Base-by-base conservation (phyloP, 116 monocot genomes). In the Zostera marina region DNA sequence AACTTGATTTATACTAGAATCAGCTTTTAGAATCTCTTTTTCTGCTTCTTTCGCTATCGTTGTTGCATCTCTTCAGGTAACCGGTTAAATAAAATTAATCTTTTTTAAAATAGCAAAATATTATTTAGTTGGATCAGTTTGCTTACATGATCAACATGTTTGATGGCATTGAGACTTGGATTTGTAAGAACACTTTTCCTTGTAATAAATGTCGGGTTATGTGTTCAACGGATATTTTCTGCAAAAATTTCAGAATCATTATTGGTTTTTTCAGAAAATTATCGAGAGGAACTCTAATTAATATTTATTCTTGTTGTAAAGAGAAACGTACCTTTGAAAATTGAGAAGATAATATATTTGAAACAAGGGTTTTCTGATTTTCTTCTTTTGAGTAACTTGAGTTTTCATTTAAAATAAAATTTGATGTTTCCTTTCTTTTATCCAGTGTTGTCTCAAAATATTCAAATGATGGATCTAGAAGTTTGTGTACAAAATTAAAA, bases 161-260 rank as follows among this genome's bases (percentile, higher is more conserved):
- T 41, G 85, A 68, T 17, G 80, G 59, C 82, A 89, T 85, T 0
- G 76, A 83, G 45, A 96, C 96, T 52, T 74, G 80, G 61, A 89
- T 71, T 62, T 82, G 77, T 22, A 85, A 72, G 16, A 80, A 54
- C 40, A 83, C 56, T 62, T 78, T 77, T 41, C 80, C 90, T 85
- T 82, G 74, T 63, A 96, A 51, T 24, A 66, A 75, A 51, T 89
- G 96, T 11, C 68, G 56, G 11, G 80, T 85, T 62, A 85, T 66
- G 64, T 66, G 76, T 74, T 96, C 83, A 53, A 80, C 61, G 11
- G 46, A 64, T 78, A 96, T 89, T 74, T 81, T 74, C 93, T 82
- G 80, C 56, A 71, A 64, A 4, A 32, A 56, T n/a, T n/a, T 15
- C 8, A 38, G 8, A 51, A 51, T 15, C 20, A 47, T n/a, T 17